Conservation (phyloP, 129 eudicot genomes). For the Artemisia argyi region DNA sequence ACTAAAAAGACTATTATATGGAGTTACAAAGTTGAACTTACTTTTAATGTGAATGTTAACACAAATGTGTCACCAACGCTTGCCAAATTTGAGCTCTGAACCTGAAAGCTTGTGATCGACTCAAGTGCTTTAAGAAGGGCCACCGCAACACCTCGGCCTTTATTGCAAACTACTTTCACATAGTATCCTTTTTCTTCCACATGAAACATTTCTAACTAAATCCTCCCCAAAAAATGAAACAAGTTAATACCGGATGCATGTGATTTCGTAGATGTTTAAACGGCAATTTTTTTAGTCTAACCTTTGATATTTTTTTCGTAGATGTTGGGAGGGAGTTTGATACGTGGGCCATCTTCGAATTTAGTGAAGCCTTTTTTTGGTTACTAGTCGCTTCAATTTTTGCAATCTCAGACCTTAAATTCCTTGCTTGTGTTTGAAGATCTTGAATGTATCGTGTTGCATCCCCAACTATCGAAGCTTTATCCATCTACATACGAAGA, state of each 20-base stretch:
- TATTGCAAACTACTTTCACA: conserved; percentile 45
- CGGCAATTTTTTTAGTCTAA: not conserved
- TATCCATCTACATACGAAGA: conserved; percentile 56
- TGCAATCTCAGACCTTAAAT: conserved; percentile 51
- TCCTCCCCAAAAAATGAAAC: not conserved
- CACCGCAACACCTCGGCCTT: conserved; percentile 54
- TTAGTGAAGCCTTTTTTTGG: conserved; percentile 4
- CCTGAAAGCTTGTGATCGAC: conserved; percentile 43
- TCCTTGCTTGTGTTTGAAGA: conserved; percentile 54
- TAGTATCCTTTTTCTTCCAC: conserved; percentile 58
- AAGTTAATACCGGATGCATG: not conserved
- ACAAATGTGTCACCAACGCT: conserved; percentile 43
- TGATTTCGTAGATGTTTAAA: not conserved
- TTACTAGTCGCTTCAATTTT: conserved; percentile 39
- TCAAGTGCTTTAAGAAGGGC: conserved; percentile 55
- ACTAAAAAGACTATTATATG: not conserved
- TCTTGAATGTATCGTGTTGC: conserved; percentile 62
- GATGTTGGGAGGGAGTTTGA: conserved; percentile 9
- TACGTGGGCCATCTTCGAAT: conserved; percentile 14
- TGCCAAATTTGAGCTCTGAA: conserved; percentile 53
- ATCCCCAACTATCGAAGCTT: conserved; percentile 75
- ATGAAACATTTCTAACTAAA: conserved; percentile 57
- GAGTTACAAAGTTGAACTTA: conserved; percentile 17
- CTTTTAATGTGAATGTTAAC: conserved; percentile 54
- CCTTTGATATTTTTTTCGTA: conserved; percentile 51